These are phyloP conservation scores for Warburgia ugandensis DNA, from an alignment of 164 flowering plant genomes.

Conservation along the genomic window DNA sequence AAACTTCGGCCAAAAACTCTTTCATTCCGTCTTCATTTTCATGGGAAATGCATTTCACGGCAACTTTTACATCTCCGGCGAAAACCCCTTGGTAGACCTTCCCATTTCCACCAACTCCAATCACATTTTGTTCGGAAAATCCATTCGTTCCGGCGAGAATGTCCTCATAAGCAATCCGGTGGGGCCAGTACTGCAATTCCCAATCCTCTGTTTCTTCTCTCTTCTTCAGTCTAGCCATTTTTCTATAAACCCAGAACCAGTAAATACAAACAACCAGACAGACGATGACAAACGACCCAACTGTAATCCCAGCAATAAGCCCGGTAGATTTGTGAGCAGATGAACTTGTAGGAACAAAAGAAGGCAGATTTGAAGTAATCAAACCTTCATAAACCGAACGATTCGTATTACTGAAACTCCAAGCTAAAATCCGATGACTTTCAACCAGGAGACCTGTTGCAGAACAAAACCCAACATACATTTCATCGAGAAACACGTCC, in stretches of 20 bases:
- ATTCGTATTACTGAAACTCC: conserved; percentile 43
- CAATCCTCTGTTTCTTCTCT: conserved; percentile 31
- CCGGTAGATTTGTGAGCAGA: conserved; percentile 14
- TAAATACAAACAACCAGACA: not conserved
- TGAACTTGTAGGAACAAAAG: conserved; percentile 20
- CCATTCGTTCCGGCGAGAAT: conserved; percentile 29
- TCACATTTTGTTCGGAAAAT: conserved; percentile 27
- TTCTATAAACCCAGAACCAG: conserved; percentile 2
- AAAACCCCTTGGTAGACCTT: conserved; percentile 40
- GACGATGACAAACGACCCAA: conserved; percentile 7
- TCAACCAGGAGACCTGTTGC: conserved; percentile 31
- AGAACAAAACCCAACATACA: conserved; percentile 37
- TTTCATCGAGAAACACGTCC: conserved; percentile 29
- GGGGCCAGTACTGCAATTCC: conserved; percentile 55
- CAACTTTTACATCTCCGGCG: conserved; percentile 24
- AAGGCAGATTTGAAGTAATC: conserved; percentile 27
- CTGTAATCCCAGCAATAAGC: conserved; percentile 22
- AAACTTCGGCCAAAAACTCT: conserved; percentile 41
- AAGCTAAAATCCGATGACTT: conserved; percentile 30
- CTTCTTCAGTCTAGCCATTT: conserved; percentile 2
- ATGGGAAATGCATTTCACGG: conserved; percentile 32
- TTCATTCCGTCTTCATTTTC: conserved; percentile 25
- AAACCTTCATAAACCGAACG: conserved; percentile 28
- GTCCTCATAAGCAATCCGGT: conserved; percentile 31
- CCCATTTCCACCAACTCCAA: conserved; percentile 41